Conservation (phyloP, 1,139 yeast genomes). For the Yamadazyma taylorii region DNA sequence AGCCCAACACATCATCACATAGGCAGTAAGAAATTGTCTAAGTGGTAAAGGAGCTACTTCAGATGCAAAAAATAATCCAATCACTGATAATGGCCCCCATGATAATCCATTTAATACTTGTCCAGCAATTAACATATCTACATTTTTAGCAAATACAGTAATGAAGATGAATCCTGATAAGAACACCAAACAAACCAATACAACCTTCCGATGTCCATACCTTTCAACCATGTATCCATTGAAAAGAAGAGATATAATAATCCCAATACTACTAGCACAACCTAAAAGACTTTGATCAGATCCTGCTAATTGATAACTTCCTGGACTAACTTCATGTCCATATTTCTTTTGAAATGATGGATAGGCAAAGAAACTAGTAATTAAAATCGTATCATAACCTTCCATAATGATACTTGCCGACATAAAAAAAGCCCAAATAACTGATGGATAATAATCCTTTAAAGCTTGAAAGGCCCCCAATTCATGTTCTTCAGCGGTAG, state of each 20-base stretch:
- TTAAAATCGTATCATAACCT: slow-evolving; percentile 45
- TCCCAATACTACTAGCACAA: slow-evolving; percentile 35
- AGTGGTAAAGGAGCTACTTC: slow-evolving; percentile 47
- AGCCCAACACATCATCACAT: slow-evolving; percentile 44
- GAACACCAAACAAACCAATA: slow-evolving; percentile 28
- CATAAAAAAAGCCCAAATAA: slow-evolving; percentile 45
- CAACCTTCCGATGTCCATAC: slow-evolving; percentile 39
- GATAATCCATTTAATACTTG: slow-evolving; percentile 44
- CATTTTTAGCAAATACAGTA: slow-evolving; percentile 40
- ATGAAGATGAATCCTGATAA: slow-evolving; percentile 38
- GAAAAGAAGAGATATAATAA: slow-evolving; percentile 36
- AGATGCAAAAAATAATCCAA: slow-evolving; percentile 46
- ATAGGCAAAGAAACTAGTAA: slow-evolving; percentile 41
- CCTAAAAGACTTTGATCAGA: slow-evolving; percentile 45
- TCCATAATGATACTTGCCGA: slow-evolving; percentile 46
- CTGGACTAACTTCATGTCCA: slow-evolving; percentile 33
- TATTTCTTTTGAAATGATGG: slow-evolving; percentile 39
- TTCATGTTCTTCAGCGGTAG: slow-evolving; percentile 19
- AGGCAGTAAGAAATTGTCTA: slow-evolving; percentile 43
- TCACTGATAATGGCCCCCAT: slow-evolving; percentile 48
- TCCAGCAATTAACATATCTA: slow-evolving; percentile 38
- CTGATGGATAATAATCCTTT: slow-evolving; percentile 30
- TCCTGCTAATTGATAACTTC: slow-evolving; percentile 35
- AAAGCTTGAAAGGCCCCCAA: slow-evolving; percentile 19
- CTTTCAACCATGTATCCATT: slow-evolving; percentile 39